A percentile compares a stretch with the other conserved stretches of the same genome.
These are phyloP conservation scores for Alternaria sp. DNA, from an alignment of 2,329 filamentous ascomycete species.

Conservation along the genomic window DNA sequence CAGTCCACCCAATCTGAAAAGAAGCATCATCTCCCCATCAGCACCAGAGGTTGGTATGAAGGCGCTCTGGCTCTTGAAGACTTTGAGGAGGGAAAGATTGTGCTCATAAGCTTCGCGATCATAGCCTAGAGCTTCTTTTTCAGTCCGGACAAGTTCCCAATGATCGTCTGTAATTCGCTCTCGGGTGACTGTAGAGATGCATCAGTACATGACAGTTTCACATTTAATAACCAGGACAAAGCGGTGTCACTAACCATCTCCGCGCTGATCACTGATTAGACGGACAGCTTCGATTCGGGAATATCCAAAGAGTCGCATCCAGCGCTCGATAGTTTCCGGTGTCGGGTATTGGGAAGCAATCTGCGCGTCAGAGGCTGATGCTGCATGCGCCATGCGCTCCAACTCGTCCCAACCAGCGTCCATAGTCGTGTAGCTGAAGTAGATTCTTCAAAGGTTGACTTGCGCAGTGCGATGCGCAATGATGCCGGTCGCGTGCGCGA, in stretches of 20 bases:
- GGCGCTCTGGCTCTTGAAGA: slow-evolving; percentile 31
- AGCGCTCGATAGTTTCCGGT: slow-evolving; percentile 35
- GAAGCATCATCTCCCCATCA: slow-evolving; percentile 25
- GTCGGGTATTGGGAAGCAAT: slow-evolving; percentile 22
- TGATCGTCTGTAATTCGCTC: slow-evolving; percentile 45
- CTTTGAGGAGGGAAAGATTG: slow-evolving; percentile 34
- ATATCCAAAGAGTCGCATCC: slow-evolving; percentile 47
- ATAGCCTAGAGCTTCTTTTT: slow-evolving; percentile 44
- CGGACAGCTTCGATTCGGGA: slow-evolving; percentile 38
- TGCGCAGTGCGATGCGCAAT: neutral
- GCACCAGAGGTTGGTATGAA: slow-evolving; percentile 21
- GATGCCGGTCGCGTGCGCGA: neutral
- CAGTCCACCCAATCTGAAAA: slow-evolving; percentile 39
- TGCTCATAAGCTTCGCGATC: slow-evolving; percentile 52
- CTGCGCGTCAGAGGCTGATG: slow-evolving; percentile 15
- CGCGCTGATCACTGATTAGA: slow-evolving; percentile 42
- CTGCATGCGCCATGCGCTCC: slow-evolving; percentile 24
- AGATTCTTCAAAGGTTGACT: neutral
- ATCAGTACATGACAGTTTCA: neutral
- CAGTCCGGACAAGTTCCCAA: slow-evolving; percentile 39
- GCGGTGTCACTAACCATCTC: slow-evolving; percentile 20
- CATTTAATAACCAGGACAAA: neutral
- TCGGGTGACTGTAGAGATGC: slow-evolving; percentile 27
- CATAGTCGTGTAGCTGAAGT: neutral
- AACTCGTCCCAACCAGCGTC: slow-evolving; percentile 18